Evolutionary conservation across 495 filamentous ascomycete species (phyloP).

Genomic region (Rhypophila decipiens): DNA sequence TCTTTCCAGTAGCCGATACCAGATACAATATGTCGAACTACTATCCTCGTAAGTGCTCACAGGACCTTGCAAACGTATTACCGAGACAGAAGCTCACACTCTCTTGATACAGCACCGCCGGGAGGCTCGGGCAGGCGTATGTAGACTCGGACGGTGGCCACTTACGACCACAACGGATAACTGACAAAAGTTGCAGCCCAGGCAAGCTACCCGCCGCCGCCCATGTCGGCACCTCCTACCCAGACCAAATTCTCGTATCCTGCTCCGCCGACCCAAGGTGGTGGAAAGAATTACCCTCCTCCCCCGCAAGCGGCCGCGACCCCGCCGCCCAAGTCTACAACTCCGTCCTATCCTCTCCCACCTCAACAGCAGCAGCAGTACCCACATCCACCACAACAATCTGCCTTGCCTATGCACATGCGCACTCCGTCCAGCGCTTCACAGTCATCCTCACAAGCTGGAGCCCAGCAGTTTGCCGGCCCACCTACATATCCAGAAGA

Average conservation of each 20-base stretch:
- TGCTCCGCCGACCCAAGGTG: slow-evolving; percentile 28
- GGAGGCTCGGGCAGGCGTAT: slow-evolving; percentile 18
- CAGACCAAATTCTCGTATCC: slow-evolving; percentile 41
- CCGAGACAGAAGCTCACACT: slow-evolving; percentile 6
- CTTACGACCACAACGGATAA: not conserved
- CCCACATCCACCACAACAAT: slow-evolving; percentile 12
- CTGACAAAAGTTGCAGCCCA: slow-evolving; percentile 6
- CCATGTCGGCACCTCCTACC: slow-evolving; percentile 35
- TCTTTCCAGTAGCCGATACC: not conserved
- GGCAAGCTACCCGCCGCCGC: slow-evolving; percentile 26
- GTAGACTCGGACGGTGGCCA: not conserved
- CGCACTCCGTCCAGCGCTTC: slow-evolving; percentile 15
- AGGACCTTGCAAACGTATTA: not conserved
- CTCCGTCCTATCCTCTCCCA: slow-evolving; percentile 27
- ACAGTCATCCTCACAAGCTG: slow-evolving; percentile 19
- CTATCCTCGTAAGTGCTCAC: slow-evolving; percentile 25
- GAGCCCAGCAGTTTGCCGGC: slow-evolving; percentile 30
- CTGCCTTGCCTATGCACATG: slow-evolving; percentile 24
- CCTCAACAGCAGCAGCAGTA: slow-evolving; percentile 28
- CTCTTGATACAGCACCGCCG: slow-evolving; percentile 2
- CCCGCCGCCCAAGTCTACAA: slow-evolving; percentile 19
- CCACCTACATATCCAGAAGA: slow-evolving; percentile 33
- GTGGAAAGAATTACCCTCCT: slow-evolving; percentile 24
- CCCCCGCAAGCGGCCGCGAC: slow-evolving; percentile 21
- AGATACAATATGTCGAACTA: slow-evolving; percentile 20